These are phyloP conservation scores for Skeletonema grethae DNA, from an alignment of 108 stramenopile genomes.

Conservation along the genomic window DNA sequence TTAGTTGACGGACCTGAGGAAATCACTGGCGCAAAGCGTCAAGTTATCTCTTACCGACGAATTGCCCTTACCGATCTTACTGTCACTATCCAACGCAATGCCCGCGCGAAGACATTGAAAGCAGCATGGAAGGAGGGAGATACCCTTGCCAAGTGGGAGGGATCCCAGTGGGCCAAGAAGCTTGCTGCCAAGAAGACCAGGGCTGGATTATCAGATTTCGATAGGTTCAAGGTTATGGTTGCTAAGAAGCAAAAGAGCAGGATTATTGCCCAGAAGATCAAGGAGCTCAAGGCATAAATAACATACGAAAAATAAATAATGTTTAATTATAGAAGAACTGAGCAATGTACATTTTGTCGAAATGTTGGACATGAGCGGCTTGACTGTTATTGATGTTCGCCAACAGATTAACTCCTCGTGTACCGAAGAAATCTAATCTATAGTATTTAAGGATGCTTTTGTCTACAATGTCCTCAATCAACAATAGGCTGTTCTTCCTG, in stretches of 20 bases:
- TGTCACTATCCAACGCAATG: slow-evolving; percentile 91
- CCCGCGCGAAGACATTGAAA: slow-evolving; percentile 87
- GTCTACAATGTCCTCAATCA: too few species aligned
- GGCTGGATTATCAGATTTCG: slow-evolving; percentile 89
- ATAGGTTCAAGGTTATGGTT: slow-evolving; percentile 98
- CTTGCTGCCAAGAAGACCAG: slow-evolving; percentile 86
- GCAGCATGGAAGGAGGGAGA: slow-evolving; percentile 89
- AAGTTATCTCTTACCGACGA: slow-evolving; percentile 94
- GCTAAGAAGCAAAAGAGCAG: slow-evolving; percentile 93
- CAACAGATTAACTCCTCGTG: too few species aligned
- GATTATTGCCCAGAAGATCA: slow-evolving; percentile 90
- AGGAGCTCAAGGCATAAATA: slow-evolving; percentile 75
- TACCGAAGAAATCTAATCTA: too few species aligned
- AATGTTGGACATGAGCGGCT: too few species aligned
- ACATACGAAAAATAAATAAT: slow-evolving; percentile 9
- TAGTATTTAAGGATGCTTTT: too few species aligned
- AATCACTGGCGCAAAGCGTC: slow-evolving; percentile 91
- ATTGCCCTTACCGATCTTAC: slow-evolving; percentile 94
- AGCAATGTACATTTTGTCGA: not conserved
- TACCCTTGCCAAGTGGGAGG: slow-evolving; percentile 90
- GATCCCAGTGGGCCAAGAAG: slow-evolving; percentile 95
- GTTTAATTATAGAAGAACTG: slow-evolving; percentile 10
- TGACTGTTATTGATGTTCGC: too few species aligned
- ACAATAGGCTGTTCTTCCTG: not conserved
- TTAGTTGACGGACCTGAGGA: slow-evolving; percentile 93